Base-by-base conservation (phyloP, 306 rosid genomes). In the Echinosophora koreensis region DNA sequence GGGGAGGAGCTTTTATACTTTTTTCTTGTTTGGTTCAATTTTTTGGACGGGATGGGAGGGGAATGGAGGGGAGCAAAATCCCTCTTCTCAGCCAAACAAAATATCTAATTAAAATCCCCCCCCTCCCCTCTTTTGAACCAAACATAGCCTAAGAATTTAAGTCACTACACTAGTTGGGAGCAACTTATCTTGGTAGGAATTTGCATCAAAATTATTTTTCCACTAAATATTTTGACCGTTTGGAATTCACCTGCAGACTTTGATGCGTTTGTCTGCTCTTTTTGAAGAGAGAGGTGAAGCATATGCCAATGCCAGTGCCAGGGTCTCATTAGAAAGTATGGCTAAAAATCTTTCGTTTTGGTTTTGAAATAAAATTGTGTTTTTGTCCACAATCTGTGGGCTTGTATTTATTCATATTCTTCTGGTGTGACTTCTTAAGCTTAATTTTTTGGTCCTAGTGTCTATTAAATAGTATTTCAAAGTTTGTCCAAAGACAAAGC, bases 281-380 rank as follows among this genome's bases (percentile, higher is more conserved):
- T 88, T 89, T 59, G 94, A 92, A 81, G 93, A 89, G 83, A 87
- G 99, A 79, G 56, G 88, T 38, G 90, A 89, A 35, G 82, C 97
- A 49, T 96, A 96, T 82, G 93, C 90, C 76, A 92, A 91, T 3
- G 97, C 99, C 35, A 77, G 84, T 81, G 93, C 92, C 50, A 86
- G 89, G 83, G 99, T 96, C 81, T 89, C 93, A 51, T 80, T 92
- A 72, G 88, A 91, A 87, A 85, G 99, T 96, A 86, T 66, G 96
- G 71, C 41, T 13, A 37, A 6, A n/a, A 14, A 63, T 66, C 71
- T 69, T 42, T 46, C 42, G 30, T 54, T 55, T 18, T 62, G 55
- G 51, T 44, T 32, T 78, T 66, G 32, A 63, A 62, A 28, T 15
- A 54, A 55, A 73, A 38, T 18, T 66, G 44, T 54, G 52, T 27